Base-by-base conservation (phyloP, 345 rosid genomes). In the Eucalyptus regnans region DNA sequence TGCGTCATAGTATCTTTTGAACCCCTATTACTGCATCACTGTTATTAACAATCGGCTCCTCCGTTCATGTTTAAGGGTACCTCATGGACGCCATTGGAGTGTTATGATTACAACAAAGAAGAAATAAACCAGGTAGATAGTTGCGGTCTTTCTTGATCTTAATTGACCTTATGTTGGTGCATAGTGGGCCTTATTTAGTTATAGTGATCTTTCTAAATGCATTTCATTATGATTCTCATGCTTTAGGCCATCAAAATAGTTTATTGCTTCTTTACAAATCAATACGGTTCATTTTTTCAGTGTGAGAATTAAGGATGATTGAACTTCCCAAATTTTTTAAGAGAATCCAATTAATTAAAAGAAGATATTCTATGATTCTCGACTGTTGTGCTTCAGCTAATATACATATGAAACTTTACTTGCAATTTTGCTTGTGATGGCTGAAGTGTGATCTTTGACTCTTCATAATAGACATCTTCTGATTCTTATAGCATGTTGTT, bases 71-170 rank as follows among this genome's bases (percentile, higher is more conserved):
- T 90, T 81, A 92, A 93, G 93, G 92, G 91, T 79, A 86, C 89
- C 88, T 92, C 95, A 7, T 93, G 93, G 95, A 94, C 91, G 92
- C 92, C 95, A 27, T 92, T 96, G 92, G 96, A 95, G 92, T 90
- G 92, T 87, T 96, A 91, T 91, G 92, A 25, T 88, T 94, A 95
- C 91, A 97, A 96, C 88, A 97, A 95, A 95, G 99, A 96, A 87
- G 99, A 97, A 93, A 93, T 97, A 43, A 96, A 96, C 90, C 99
- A 97, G 97, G 99, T 96, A 88, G 56, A 86, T 43, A 31, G 64
- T 50, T 88, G 43, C 7, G 1, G 80, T n/a, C 60, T 41, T 44
- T 76, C 29, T 41, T 76, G 48, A 76, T 76, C 84, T 76, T 76
- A 76, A 76, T 20, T 20, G 84, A 20, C 8, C 48, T 76, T 76